Evolutionary conservation across 139 green algal species (phyloP), one percentile per base, ranked within the genome.

Genomic region (Chlamydomonas sphaeroides): DNA sequence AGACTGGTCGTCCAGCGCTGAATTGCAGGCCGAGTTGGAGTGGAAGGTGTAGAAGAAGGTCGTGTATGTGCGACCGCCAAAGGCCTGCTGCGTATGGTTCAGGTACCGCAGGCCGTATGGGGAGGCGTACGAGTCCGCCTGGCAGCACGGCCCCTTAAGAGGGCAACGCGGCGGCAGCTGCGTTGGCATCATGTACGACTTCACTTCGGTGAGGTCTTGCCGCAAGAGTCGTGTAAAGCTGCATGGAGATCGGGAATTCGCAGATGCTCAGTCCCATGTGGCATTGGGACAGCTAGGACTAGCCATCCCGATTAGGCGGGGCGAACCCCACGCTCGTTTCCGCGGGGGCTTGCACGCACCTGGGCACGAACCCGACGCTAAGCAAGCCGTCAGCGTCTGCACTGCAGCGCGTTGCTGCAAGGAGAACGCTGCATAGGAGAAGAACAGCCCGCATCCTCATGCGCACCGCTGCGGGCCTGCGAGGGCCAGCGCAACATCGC

Each of bases 1-100:
- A 2, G 51, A 5, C 3, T 35, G 38, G 17, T 65, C 39, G 35
- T 88, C 84, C 7, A 84, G n/a, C 3, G 5, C 8, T 0, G 23
- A 70, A 49, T 81, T 41, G 61, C 84, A 88, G 14, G 32, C 23
- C 45, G 45, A 28, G 32, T 67, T 62, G 1, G 65, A 41, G 51
- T 68, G 45, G 56, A 88, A 63, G 28, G 49, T 35, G 33, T 84
- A 78, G 59, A 79, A 87, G 80, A 89, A 89, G 56, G 85, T 89
- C 33, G 80, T 89, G 77, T 86, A 86, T 10, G 67, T 72, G 18
- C 68, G 57, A 18, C 79, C 77, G 1, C 80, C 85, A 33, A 69
- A 79, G 2, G 33, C 35, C 8, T 65, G 28, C 42, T 78, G 61
- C 30, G 42, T 87, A 41, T 39, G 57, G 68, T 86, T 89, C 20